These are phyloP conservation scores for Penicillium oxalicum DNA, from an alignment of 2,329 filamentous ascomycete genomes.

Conservation along the genomic window DNA sequence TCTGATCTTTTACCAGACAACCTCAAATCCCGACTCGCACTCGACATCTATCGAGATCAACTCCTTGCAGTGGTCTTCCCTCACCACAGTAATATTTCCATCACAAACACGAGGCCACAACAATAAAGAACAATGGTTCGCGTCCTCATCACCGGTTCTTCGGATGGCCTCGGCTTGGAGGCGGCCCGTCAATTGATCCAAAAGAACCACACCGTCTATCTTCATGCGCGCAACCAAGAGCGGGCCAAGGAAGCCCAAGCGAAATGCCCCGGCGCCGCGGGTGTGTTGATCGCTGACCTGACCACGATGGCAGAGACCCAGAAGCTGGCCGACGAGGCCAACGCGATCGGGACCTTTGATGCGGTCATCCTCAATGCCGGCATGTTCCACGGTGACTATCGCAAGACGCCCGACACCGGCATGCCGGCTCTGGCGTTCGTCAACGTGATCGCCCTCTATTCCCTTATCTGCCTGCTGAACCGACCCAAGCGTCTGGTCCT, in stretches of 20 bases:
- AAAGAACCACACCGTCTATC: constrained; percentile 48
- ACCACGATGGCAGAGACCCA: constrained; percentile 46
- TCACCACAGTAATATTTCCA: too few species aligned
- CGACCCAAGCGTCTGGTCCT: constrained; percentile 49
- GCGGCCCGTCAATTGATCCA: constrained; percentile 47
- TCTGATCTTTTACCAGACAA: too few species aligned
- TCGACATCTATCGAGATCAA: too few species aligned
- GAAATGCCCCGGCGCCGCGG: constrained; percentile 46
- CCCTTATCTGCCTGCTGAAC: constrained; percentile 46
- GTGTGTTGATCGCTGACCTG: constrained; percentile 49
- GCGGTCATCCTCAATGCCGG: constrained; percentile 54
- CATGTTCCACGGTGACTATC: constrained; percentile 38
- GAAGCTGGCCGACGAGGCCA: constrained; percentile 46
- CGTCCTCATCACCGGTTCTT: constrained; percentile 52
- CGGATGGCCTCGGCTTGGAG: constrained; percentile 50
- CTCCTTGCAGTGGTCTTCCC: too few species aligned
- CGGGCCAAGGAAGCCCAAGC: constrained; percentile 46
- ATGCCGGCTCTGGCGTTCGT: constrained; percentile 47
- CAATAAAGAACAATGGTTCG: constrained; percentile 33
- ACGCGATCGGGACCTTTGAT: constrained; percentile 48
- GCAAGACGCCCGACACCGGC: constrained; percentile 38
- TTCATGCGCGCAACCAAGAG: constrained; percentile 51
- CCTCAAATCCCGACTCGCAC: too few species aligned
- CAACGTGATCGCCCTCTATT: constrained; percentile 52
- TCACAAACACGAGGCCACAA: too few species aligned